Evolutionary conservation across 1,284 basidiomycete genomes (phyloP).

Genomic region (Sanghuangporus baumii): DNA sequence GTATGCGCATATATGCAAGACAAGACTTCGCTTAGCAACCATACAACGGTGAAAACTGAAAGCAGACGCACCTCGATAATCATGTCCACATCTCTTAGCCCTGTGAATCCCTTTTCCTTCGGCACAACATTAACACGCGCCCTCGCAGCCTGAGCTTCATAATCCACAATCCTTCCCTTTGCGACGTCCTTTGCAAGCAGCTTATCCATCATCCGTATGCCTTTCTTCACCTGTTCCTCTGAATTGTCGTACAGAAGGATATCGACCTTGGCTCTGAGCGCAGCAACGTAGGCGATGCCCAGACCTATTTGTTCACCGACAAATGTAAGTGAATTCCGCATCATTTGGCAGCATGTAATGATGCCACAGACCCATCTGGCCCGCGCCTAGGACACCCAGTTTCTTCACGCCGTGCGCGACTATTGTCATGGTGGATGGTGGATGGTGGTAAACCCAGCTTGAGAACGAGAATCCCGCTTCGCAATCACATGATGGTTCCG

Average conservation of each 20-base stretch:
- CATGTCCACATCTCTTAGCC: conserved; percentile 77
- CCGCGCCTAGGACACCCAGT: conserved; percentile 73
- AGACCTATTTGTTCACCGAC: conserved; percentile 34
- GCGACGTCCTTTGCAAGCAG: conserved; percentile 84
- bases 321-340: neutral
- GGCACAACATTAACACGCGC: conserved; percentile 56
- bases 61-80: conserved; percentile 70
- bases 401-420: conserved; percentile 62
- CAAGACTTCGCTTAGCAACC: neutral
- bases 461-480: neutral
- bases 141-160: conserved; percentile 71
- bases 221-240: conserved; percentile 60
- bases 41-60: neutral
- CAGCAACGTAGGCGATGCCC: conserved; percentile 84
- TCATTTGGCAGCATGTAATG: neutral
- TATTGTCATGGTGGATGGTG: conserved; percentile 29
- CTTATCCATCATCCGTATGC: conserved; percentile 70
- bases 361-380: conserved; percentile 62
- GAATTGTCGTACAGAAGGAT: conserved; percentile 72
- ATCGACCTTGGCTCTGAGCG: conserved; percentile 71
- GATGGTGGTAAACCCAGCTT: neutral
- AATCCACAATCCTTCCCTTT: conserved; percentile 74
- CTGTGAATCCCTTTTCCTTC: conserved; percentile 41
- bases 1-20: neutral
- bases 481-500: conserved; percentile 3